phyloP scores from a whole-genome alignment of 108 stramenopile genomes.

The Fragilariopsis cylindrus region DNA sequence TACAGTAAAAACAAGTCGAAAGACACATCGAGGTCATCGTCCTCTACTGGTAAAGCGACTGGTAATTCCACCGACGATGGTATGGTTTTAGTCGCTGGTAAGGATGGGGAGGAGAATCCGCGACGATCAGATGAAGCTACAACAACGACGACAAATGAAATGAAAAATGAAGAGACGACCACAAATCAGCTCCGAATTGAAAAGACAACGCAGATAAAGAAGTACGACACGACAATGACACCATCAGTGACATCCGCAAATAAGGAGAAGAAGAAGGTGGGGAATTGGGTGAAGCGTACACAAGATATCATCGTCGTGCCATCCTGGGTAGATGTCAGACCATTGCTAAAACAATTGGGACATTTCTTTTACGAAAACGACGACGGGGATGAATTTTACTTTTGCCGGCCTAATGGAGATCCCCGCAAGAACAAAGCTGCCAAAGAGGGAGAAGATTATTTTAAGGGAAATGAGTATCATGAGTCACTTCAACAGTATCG shows the following conservation, averaged over 20 bases:
- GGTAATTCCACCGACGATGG: too few species aligned
- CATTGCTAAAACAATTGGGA: slow-evolving; percentile 3
- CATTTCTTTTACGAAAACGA: slow-evolving; percentile 3
- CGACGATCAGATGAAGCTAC: too few species aligned
- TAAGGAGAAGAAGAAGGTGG: too few species aligned
- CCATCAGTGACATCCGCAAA: too few species aligned
- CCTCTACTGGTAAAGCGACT: too few species aligned
- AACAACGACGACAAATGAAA: background rate
- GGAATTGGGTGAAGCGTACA: too few species aligned
- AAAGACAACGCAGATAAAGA: background rate
- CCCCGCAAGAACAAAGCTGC: background rate
- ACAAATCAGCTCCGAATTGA: too few species aligned
- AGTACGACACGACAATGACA: background rate
- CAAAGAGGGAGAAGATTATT: slow-evolving; percentile 5
- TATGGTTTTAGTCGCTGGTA: too few species aligned
- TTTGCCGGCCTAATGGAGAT: slow-evolving; percentile 10
- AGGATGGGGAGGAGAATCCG: too few species aligned
- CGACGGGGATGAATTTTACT: too few species aligned
- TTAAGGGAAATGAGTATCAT: background rate
- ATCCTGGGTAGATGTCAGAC: background rate
- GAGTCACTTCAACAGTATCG: background rate
- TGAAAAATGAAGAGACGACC: background rate
- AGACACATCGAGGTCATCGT: too few species aligned
- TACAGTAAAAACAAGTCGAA: too few species aligned
- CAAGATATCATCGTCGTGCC: background rate